Conservation (phyloP, 2,329 filamentous ascomycete species). For the Apiospora arundinis region DNA sequence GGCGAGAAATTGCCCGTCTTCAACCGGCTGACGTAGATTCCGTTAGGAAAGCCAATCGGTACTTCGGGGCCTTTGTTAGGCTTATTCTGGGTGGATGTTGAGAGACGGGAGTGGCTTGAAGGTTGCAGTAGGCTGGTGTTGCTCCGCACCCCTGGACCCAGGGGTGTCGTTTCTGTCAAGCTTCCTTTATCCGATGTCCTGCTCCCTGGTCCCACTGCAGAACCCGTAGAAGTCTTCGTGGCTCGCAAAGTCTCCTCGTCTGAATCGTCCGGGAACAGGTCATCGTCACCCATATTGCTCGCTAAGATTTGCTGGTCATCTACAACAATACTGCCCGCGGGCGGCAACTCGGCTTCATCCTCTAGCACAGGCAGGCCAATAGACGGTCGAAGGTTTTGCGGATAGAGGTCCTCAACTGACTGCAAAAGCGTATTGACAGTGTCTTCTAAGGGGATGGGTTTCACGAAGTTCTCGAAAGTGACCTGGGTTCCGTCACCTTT, state of each 20-base stretch:
- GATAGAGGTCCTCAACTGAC: conserved; percentile 87
- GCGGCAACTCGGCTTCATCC: conserved; percentile 30
- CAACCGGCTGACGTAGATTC: conserved; percentile 52
- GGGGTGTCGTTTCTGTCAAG: background rate
- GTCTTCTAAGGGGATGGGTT: conserved; percentile 57
- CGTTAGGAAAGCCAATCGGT: conserved; percentile 35
- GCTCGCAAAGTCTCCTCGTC: conserved; percentile 52
- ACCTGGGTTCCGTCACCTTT: conserved; percentile 50
- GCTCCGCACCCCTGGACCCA: conserved; percentile 1
- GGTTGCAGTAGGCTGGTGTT: background rate
- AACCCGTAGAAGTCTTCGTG: conserved; percentile 7
- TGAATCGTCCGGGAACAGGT: conserved; percentile 56
- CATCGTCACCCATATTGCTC: conserved; percentile 53
- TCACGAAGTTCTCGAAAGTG: conserved; percentile 72
- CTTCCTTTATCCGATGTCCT: background rate
- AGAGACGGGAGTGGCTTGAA: background rate
- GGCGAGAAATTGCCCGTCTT: conserved; percentile 43
- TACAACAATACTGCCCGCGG: conserved; percentile 60
- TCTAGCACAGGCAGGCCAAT: conserved; percentile 46
- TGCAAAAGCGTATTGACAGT: conserved; percentile 78
- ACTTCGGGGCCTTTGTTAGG: background rate
- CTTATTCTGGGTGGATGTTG: background rate
- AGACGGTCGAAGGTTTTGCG: conserved; percentile 63
- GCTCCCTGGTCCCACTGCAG: background rate
- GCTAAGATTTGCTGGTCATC: conserved; percentile 66